A percentile compares a stretch with the other conserved stretches of the same genome.
phyloP scores from a whole-genome alignment of 208 protist genomes.

The Leishmania tropica region DNA sequence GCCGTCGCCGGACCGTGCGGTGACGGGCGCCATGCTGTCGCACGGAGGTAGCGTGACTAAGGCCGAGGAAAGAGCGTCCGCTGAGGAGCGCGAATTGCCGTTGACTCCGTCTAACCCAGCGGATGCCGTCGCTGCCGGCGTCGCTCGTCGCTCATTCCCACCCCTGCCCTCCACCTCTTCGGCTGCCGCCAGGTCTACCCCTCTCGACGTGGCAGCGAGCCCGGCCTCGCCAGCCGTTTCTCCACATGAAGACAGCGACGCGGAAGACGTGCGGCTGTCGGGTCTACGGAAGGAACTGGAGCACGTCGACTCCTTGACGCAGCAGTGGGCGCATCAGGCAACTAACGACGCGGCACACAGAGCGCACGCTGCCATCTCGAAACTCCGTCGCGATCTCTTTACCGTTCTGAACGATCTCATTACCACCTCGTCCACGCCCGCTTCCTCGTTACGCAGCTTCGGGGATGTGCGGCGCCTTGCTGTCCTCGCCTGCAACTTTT shows the following conservation, averaged over 20 bases:
- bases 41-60: not conserved
- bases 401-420: constrained; percentile 4
- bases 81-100: not conserved
- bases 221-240: not conserved
- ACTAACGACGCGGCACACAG: constrained; percentile 8
- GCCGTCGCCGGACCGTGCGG: not conserved
- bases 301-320: constrained; percentile 8
- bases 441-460: not conserved
- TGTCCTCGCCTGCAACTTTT: constrained; percentile 26
- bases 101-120: not conserved
- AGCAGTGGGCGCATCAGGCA: constrained; percentile 12
- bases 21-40: not conserved
- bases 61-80: too few species aligned
- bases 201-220: not conserved
- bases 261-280: constrained; percentile 19
- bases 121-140: not conserved
- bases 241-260: not conserved
- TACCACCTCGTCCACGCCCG: not conserved
- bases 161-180: not conserved
- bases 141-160: not conserved
- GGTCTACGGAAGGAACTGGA: constrained; percentile 10
- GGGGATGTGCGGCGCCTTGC: constrained; percentile 23
- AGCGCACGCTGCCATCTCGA: constrained; percentile 19
- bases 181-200: not conserved
- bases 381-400: constrained; percentile 11